Conservation (phyloP, 805 yeast genomes). For the Torulaspora gathmanii region DNA sequence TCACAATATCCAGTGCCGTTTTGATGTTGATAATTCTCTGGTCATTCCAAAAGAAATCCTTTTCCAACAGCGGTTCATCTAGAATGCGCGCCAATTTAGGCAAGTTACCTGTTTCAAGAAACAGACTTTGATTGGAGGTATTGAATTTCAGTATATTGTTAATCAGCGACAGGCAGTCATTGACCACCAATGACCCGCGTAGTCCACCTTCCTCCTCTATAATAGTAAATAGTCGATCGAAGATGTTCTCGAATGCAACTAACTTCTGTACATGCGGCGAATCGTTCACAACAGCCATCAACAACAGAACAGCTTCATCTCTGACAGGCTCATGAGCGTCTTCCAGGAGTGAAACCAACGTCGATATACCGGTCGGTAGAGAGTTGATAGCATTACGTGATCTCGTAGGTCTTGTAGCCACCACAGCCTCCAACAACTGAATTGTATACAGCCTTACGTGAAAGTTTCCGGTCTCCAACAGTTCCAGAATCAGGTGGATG, state of each 20-base stretch:
- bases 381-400: slow-evolving; percentile 69
- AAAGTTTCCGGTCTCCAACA: slow-evolving; percentile 60
- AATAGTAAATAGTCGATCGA: slow-evolving; percentile 74
- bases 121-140: slow-evolving; percentile 83
- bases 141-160: slow-evolving; percentile 72
- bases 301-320: slow-evolving; percentile 78
- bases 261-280: slow-evolving; percentile 84
- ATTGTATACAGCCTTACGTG: slow-evolving; percentile 76
- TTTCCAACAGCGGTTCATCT: slow-evolving; percentile 52
- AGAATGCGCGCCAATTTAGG: slow-evolving; percentile 59
- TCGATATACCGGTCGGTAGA: slow-evolving; percentile 75
- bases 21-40: slow-evolving; percentile 66
- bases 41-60: slow-evolving; percentile 64
- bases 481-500: slow-evolving; percentile 42
- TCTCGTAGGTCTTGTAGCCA: slow-evolving; percentile 66
- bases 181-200: slow-evolving; percentile 83
- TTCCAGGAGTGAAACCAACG: slow-evolving; percentile 57
- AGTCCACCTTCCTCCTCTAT: slow-evolving; percentile 85
- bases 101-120: slow-evolving; percentile 78
- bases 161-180: slow-evolving; percentile 77
- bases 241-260: slow-evolving; percentile 91
- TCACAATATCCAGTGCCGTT: slow-evolving; percentile 65
- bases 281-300: slow-evolving; percentile 76
- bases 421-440: slow-evolving; percentile 79
- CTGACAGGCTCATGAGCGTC: slow-evolving; percentile 78